Percentiles rank a stretch among this genome's conserved stretches.
Conservation (phyloP, 1,139 yeast genomes). For the Groenewaldozyma auringiensis region DNA sequence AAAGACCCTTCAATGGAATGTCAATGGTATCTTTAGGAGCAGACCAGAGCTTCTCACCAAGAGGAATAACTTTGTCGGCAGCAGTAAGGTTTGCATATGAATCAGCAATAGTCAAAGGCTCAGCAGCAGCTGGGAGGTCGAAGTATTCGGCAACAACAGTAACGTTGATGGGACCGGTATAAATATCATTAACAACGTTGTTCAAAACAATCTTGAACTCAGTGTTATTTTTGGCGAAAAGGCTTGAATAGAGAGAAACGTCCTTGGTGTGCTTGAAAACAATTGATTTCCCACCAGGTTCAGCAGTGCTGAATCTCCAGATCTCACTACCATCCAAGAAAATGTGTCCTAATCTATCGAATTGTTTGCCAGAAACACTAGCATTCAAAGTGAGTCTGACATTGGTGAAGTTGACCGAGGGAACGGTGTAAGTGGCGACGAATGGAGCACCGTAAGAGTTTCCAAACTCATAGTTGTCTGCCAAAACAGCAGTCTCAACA, state of each 20-base stretch:
- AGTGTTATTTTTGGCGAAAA: conserved; percentile 35
- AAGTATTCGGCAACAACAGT: conserved; percentile 43
- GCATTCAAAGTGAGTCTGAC: conserved; percentile 56
- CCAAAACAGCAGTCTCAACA: conserved; percentile 36
- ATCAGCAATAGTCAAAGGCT: neutral
- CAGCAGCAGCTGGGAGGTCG: conserved; percentile 31
- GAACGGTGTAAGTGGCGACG: conserved; percentile 36
- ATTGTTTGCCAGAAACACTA: conserved; percentile 59
- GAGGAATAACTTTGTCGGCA: neutral
- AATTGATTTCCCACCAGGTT: conserved; percentile 49
- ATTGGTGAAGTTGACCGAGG: conserved; percentile 43
- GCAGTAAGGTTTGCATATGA: neutral
- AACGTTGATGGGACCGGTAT: conserved; percentile 57
- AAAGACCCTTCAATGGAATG: conserved; percentile 30
- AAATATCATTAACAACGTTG: conserved; percentile 48
- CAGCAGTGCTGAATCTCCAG: conserved; percentile 84
- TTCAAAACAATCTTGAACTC: conserved; percentile 46
- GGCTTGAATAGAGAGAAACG: conserved; percentile 46
- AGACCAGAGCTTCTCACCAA: conserved; percentile 3
- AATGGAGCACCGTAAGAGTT: conserved; percentile 55
- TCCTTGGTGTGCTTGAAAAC: conserved; percentile 51
- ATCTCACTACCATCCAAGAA: conserved; percentile 58
- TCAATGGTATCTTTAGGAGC: conserved; percentile 6
- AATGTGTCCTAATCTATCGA: conserved; percentile 67
- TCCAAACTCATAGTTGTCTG: conserved; percentile 44